A percentile compares a stretch with the other conserved stretches of the same genome.
phyloP scores from a whole-genome alignment of 2,329 filamentous ascomycete species.

The Falciphora oryzae region DNA sequence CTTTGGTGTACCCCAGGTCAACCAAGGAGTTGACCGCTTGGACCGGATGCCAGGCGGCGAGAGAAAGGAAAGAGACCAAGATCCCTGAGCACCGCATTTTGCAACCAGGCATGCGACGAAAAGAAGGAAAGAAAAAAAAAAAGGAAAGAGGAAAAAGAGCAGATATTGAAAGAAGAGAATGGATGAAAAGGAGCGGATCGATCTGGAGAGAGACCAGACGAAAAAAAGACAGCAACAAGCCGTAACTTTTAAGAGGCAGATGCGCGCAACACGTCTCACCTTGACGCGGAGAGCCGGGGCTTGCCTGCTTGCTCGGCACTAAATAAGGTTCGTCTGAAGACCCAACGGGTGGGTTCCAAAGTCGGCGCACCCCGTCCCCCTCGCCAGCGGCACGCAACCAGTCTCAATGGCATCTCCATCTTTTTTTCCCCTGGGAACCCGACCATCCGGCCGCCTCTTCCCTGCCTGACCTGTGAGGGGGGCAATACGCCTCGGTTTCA shows the following conservation, averaged over 20 bases:
- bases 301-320: no score
- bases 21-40: conserved; percentile 34
- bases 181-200: background rate
- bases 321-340: background rate
- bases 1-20: conserved; percentile 61
- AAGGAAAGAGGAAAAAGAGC: background rate
- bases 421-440: background rate
- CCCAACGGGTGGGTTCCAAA: background rate
- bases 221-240: background rate
- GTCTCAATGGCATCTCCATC: no score
- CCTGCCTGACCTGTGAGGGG: background rate
- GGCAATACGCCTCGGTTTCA: background rate
- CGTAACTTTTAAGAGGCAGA: background rate
- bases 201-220: background rate
- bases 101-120: background rate
- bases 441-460: background rate
- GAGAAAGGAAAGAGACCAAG: background rate
- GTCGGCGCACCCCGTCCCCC: background rate
- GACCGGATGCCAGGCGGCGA: background rate
- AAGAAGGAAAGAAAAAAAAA: background rate
- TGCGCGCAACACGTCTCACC: no score
- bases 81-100: background rate
- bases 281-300: no score
- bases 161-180: background rate
- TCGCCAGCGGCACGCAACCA: no score